Conservation (phyloP, 2,329 filamentous ascomycete genomes). For the Aspergillus alliaceus region DNA sequence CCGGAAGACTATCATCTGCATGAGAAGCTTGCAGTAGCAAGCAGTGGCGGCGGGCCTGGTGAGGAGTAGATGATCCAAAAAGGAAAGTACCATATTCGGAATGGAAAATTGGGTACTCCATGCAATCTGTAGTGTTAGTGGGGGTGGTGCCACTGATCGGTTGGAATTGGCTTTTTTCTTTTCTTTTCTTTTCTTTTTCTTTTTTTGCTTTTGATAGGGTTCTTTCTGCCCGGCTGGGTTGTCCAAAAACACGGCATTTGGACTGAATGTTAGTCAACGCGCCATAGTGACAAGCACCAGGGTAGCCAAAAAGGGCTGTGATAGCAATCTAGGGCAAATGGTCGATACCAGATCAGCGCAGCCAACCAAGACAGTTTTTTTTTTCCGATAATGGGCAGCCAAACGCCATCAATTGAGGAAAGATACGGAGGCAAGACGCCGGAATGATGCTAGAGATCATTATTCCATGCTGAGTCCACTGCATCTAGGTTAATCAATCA, state of each 20-base stretch:
- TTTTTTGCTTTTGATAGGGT: not conserved
- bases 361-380: not conserved
- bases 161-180: constrained; percentile 16
- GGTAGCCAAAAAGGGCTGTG: not conserved
- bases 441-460: not conserved
- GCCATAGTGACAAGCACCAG: not conserved
- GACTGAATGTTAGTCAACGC: not conserved
- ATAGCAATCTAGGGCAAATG: not conserved
- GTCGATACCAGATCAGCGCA: not conserved
- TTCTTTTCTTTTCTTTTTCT: constrained; percentile 5
- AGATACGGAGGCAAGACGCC: not conserved
- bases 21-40: constrained; percentile 30
- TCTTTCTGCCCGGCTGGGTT: not conserved
- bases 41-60: constrained; percentile 21
- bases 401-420: not conserved
- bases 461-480: not conserved
- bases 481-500: constrained; percentile 9
- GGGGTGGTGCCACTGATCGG: constrained; percentile 29
- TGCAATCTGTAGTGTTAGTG: constrained; percentile 14
- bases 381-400: not conserved
- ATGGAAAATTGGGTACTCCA: constrained; percentile 21
- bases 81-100: constrained; percentile 25
- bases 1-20: constrained; percentile 30
- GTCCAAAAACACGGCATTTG: not conserved
- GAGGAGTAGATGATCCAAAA: constrained; percentile 23